Percentiles rank a stretch among this genome's conserved stretches.
Conservation (phyloP, 2,329 filamentous ascomycete genomes). For the Aureobasidium sp. region DNA sequence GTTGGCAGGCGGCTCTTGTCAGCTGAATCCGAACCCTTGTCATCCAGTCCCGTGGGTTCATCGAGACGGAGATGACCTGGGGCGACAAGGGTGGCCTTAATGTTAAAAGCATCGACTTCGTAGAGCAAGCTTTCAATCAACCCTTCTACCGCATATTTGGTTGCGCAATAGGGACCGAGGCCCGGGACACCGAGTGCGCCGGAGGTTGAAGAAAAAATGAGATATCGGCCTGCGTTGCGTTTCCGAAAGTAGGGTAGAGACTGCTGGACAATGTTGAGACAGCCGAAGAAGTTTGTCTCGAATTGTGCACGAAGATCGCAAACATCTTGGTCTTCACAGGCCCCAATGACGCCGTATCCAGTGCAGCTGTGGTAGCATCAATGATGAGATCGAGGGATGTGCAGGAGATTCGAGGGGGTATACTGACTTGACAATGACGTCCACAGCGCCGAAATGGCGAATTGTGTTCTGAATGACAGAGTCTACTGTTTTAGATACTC, state of each 20-base stretch:
- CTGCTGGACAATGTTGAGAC: constrained; percentile 82
- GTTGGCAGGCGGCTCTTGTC: constrained; percentile 48
- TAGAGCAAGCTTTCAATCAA: constrained; percentile 95
- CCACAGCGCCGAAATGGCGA: constrained; percentile 64
- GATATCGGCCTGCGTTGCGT: constrained; percentile 57
- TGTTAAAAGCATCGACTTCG: constrained; percentile 83
- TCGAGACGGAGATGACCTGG: constrained; percentile 82
- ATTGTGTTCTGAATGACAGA: constrained; percentile 63
- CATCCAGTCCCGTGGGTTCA: constrained; percentile 46
- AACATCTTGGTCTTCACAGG: constrained; percentile 95
- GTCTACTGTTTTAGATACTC: constrained; percentile 68
- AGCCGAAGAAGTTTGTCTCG: constrained; percentile 96
- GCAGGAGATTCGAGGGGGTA: not conserved
- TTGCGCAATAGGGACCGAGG: constrained; percentile 88
- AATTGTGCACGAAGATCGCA: constrained; percentile 93
- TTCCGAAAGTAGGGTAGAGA: constrained; percentile 76
- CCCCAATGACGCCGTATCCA: constrained; percentile 89
- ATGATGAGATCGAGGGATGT: constrained; percentile 1
- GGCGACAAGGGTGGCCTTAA: constrained; percentile 89
- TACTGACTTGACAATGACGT: constrained; percentile 68
- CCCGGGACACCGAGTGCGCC: constrained; percentile 91
- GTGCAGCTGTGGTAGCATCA: constrained; percentile 49
- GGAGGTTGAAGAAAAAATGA: constrained; percentile 90
- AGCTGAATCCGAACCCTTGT: constrained; percentile 22
- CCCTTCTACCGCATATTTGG: constrained; percentile 94